Base-by-base conservation (phyloP, 192 early-diverging fungal species). In the Entophlyctis luteolus region DNA sequence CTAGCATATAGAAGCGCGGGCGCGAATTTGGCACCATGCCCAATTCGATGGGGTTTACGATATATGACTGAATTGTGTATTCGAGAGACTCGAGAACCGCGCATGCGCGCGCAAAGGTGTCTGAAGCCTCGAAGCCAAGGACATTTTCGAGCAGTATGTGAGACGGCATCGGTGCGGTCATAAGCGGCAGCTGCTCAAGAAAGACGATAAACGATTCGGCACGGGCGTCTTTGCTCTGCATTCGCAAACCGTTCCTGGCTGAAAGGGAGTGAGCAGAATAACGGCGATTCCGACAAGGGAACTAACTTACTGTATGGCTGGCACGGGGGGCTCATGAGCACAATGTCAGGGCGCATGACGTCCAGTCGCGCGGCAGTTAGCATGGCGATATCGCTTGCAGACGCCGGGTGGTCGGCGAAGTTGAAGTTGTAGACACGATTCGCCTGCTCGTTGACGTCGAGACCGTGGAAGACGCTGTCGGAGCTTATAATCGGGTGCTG, bases 381-480 rank as follows among this genome's bases (percentile, higher is more conserved):
- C 16, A 16, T 34, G 3, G 68, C 32, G 29, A 70, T 70, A 35
- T 70, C 68, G 8, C n/a, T 42, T 2, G 16, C 49, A 25, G 55
- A 50, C 3, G 68, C 65, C 6, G 72, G 72, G 10, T 71, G 6
- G 22, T 52, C 47, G 2, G 36, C 38, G 55, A 74, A 77, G 66
- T 79, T 79, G 57, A 45, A 47, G n/a, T 46, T 38, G 52, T 79
- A 79, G 25, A 33, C 48, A 2, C 12, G 4, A 76, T 96, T 96
- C n/a, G 93, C 93, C 20, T 88, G 83, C 1, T 81, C 84, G 72
- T 95, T 96, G 46, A 96, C 89, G 74, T 96, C 94, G 68, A 94
- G 95, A 1, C 92, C 86, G 31, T 81, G 84, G 1, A 90, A 70
- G 28, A 92, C 82, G 3, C 12, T 29, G 23, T 34, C 20, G n/a